A percentile compares a stretch with the other conserved stretches of the same genome.
Conservation (phyloP, 1,284 basidiomycete species). For the Ceratobasidium sp. region DNA sequence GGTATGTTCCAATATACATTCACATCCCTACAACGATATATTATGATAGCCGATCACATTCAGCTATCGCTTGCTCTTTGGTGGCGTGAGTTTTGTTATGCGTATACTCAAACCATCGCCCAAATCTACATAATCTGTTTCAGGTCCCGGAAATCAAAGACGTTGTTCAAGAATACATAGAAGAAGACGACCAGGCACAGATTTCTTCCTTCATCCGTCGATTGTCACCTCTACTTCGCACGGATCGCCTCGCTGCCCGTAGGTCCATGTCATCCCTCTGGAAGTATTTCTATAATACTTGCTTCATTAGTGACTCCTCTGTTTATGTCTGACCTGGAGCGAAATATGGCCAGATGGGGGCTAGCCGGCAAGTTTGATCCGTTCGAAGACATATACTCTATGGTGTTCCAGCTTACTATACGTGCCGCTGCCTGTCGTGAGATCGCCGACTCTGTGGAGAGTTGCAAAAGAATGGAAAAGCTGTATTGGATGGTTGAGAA, state of each 20-base stretch:
- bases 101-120: background rate
- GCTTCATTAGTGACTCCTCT: background rate
- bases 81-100: constrained; percentile 10
- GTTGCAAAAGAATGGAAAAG: constrained; percentile 15
- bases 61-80: constrained; percentile 21
- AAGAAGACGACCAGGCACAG: background rate
- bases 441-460: constrained; percentile 29
- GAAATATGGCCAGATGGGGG: constrained; percentile 25
- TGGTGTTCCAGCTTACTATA: constrained; percentile 27
- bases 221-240: background rate
- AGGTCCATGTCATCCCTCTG: background rate
- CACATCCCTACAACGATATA: background rate
- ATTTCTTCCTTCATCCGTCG: constrained; percentile 7
- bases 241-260: constrained; percentile 9
- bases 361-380: constrained; percentile 17
- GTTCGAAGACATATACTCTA: constrained; percentile 15
- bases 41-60: background rate
- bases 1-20: constrained; percentile 1
- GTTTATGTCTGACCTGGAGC: constrained; percentile 21
- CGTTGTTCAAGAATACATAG: background rate
- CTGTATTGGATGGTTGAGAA: constrained; percentile 26
- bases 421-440: constrained; percentile 5
- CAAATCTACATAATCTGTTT: too few relatives aligned
- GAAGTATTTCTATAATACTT: background rate
- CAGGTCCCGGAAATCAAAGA: constrained; percentile 1